These are phyloP conservation scores for Pseudofabraea citricarpa DNA, from an alignment of 2,329 filamentous ascomycete species.

Conservation along the genomic window DNA sequence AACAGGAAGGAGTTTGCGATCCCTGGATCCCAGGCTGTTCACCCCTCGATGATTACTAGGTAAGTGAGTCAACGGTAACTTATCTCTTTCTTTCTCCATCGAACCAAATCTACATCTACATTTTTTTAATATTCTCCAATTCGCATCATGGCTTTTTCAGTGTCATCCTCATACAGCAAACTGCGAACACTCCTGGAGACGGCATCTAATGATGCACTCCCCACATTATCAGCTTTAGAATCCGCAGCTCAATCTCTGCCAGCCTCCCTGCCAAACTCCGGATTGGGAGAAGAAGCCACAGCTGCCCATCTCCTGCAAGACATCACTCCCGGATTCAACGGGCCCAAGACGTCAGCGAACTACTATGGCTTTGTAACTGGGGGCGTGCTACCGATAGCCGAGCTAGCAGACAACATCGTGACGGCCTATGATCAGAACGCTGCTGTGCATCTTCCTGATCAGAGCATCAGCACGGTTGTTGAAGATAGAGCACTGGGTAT, in stretches of 20 bases:
- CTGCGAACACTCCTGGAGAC: conserved; percentile 15
- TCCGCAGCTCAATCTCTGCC: conserved; percentile 25
- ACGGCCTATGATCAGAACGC: conserved; percentile 79
- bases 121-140: too few species aligned
- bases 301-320: conserved; percentile 39
- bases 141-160: conserved; percentile 19
- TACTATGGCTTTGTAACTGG: conserved; percentile 93
- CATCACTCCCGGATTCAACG: conserved; percentile 34
- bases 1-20: too few species aligned
- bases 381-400: conserved; percentile 71
- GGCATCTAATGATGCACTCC: conserved; percentile 19
- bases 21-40: too few species aligned
- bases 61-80: too few species aligned
- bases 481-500: conserved; percentile 69
- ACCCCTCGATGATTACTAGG: too few species aligned
- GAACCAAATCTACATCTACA: too few species aligned
- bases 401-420: conserved; percentile 81
- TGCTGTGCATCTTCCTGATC: conserved; percentile 71
- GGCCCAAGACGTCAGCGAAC: conserved; percentile 24
- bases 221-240: conserved; percentile 14
- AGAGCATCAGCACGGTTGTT: conserved; percentile 71
- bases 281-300: conserved; percentile 37
- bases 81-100: too few species aligned
- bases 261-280: conserved; percentile 30
- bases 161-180: conserved; percentile 19